Evolutionary conservation across 805 yeast species (phyloP), one percentile per base, ranked within the genome.

Genomic region (Candida yuanshanica): DNA sequence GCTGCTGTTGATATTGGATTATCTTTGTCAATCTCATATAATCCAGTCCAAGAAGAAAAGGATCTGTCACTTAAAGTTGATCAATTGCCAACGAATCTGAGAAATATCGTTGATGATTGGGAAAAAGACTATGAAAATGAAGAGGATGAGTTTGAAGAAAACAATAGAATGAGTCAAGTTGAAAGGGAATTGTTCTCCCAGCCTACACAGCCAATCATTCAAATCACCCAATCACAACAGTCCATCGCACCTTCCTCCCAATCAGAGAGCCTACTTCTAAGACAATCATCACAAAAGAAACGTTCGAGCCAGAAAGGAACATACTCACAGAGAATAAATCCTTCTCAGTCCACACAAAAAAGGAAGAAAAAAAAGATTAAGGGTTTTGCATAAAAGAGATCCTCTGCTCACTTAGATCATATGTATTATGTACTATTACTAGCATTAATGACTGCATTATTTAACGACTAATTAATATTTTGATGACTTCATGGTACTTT

Each of bases 301-400:
- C 10, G 24, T n/a, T 22, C 11, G 14, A 14, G n/a, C 18, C 18
- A 32, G 13, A 20, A 31, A 18, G 27, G n/a, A 16, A 32, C 32
- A 12, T 24, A 20, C 16, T 38, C 41, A 8, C 37, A 33, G 21
- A 37, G 35, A 21, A 21, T 33, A 22, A 21, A 23, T 20, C 21
- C 37, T 9, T 27, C 44, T 11, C 38, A 35, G 7, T 23, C 39
- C 18, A 14, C 18, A 4, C 41, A 22, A 12, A 35, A 32, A 21
- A 37, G 32, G 34, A 52, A 42, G 38, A 49, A 45, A 33, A 50
- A 43, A 35, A 51, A 43, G 29, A 41, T 47, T 22, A 45, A 46
- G 31, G 59, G 59, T 4, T 55, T 55, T 41, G 56, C 51, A 16
- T 50, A 32, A 21, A n/a, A n/a, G 24, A 22, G 16, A 16, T 18